Conservation (phyloP, 2,329 filamentous ascomycete genomes). For the Colletotrichum aenigma region DNA sequence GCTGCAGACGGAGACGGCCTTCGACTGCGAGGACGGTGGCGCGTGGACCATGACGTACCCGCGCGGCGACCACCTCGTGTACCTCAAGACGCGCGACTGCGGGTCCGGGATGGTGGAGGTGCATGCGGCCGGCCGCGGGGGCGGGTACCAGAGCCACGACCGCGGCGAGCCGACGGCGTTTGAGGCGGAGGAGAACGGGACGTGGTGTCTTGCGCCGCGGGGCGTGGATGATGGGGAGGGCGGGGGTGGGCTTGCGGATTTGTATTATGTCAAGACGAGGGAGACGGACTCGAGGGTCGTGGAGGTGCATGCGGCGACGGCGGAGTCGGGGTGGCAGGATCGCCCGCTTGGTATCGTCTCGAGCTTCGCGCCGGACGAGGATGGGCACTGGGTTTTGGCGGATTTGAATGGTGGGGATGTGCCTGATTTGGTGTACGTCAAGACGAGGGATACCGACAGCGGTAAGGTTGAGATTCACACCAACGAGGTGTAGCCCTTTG, state of each 20-base stretch:
- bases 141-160: background rate
- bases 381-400: background rate
- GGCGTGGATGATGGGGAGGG: background rate
- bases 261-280: background rate
- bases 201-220: background rate
- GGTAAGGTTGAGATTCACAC: background rate
- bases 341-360: rapidly evolving
- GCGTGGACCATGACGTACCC: background rate
- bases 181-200: background rate
- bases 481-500: background rate
- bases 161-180: background rate
- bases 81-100: background rate
- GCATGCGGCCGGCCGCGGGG: background rate
- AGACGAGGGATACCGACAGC: background rate
- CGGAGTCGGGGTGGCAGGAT: background rate
- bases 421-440: background rate
- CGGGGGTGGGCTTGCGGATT: background rate
- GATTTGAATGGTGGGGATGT: background rate
- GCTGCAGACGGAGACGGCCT: background rate
- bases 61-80: background rate
- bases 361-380: background rate
- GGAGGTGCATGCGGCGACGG: background rate
- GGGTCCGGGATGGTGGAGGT: background rate
- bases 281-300: background rate
- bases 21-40: background rate